These are phyloP conservation scores for Artomyces pyxidatus DNA, from an alignment of 768 basidiomycete species.

Conservation along the genomic window DNA sequence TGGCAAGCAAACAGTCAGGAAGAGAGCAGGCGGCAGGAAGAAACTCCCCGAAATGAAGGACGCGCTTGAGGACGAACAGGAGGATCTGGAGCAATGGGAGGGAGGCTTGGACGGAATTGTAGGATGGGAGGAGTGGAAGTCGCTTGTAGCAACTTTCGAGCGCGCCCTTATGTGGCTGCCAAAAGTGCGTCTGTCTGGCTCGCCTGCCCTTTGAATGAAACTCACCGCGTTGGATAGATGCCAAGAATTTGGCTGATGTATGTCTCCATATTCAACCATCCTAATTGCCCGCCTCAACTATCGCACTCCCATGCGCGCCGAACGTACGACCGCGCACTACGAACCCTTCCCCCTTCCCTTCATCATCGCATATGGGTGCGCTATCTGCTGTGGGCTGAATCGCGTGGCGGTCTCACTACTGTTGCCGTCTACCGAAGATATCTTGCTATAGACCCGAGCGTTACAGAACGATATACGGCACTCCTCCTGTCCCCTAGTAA, in stretches of 20 bases:
- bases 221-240: constrained; percentile 40
- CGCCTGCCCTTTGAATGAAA: too few relatives aligned
- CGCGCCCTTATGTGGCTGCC: constrained; percentile 93
- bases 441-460: constrained; percentile 68
- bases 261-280: constrained; percentile 82
- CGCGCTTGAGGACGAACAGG: constrained; percentile 76
- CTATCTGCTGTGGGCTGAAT: constrained; percentile 89
- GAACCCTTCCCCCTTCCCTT: constrained; percentile 87
- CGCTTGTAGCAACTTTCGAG: constrained; percentile 82
- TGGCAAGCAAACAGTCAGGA: constrained; percentile 62
- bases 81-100: constrained; percentile 79
- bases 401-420: constrained; percentile 67
- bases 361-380: constrained; percentile 90
- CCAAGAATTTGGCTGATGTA: constrained; percentile 95
- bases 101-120: constrained; percentile 78
- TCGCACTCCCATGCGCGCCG: constrained; percentile 86
- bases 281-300: constrained; percentile 75
- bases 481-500: constrained; percentile 54
- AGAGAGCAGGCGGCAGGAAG: constrained; percentile 81
- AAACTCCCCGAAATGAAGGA: constrained; percentile 90
- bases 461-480: constrained; percentile 72
- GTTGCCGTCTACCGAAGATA: constrained; percentile 85
- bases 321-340: constrained; percentile 90
- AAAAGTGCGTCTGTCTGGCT: constrained; percentile 45
- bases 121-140: constrained; percentile 96